phyloP scores from a whole-genome alignment of 345 rosid species.

The Gossypium thurberi region DNA sequence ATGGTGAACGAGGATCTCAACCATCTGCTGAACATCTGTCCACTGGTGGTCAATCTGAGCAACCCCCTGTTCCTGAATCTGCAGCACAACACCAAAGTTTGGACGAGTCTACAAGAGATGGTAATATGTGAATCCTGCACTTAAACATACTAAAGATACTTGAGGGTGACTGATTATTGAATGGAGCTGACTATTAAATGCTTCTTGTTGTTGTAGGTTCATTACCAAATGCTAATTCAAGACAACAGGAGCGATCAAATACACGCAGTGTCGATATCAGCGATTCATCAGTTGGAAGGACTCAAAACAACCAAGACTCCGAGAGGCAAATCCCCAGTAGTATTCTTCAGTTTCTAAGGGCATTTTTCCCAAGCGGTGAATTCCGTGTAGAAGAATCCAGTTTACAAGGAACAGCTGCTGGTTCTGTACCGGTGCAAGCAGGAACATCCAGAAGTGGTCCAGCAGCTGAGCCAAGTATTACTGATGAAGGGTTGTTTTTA shows the following conservation, averaged over 20 bases:
- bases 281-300: constrained; percentile 32
- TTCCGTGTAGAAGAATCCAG: constrained; percentile 37
- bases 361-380: constrained; percentile 53
- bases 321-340: constrained; percentile 37
- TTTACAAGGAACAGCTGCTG: constrained; percentile 27
- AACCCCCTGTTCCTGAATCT: constrained; percentile 31
- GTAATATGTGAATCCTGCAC: constrained; percentile 25
- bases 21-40: constrained; percentile 29
- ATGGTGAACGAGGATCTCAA: constrained; percentile 33
- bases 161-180: too few species aligned
- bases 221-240: constrained; percentile 23
- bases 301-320: constrained; percentile 37
- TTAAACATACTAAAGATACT: background rate
- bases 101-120: constrained; percentile 35
- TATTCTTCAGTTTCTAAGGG: constrained; percentile 45
- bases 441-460: constrained; percentile 21
- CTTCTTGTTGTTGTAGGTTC: constrained; percentile 32
- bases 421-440: constrained; percentile 24
- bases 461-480: constrained; percentile 33
- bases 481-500: constrained; percentile 52
- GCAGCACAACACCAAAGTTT: constrained; percentile 23
- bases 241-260: constrained; percentile 34
- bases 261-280: constrained; percentile 33
- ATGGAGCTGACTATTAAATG: background rate
- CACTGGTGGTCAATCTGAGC: constrained; percentile 32